Evolutionary conservation across 2,329 filamentous ascomycete species (phyloP), one percentile per base, ranked within the genome.

Genomic region (Rutstroemia sydowiana): DNA sequence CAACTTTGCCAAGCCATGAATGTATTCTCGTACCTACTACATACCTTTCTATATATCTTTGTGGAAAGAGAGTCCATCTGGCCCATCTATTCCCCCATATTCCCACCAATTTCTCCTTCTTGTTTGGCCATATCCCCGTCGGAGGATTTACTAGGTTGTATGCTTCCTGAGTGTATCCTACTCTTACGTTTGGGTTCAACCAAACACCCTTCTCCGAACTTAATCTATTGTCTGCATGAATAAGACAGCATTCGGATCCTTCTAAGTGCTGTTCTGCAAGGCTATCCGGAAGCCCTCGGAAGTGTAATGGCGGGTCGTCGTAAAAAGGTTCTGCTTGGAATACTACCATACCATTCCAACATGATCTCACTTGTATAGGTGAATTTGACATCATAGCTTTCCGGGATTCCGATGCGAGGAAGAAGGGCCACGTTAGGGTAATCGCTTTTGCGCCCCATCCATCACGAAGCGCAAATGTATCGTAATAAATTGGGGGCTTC

Each of bases 181-280:
- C 85, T 8, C 83, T 73, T 10, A 88, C 84, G 11, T 75, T 75
- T 1, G 85, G 83, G 64, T 89, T 89, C 36, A 88, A 63, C 65
- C 74, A 88, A 5, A 88, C 79, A 45, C 85, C 81, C 50, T 71
- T 59, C 40, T 59, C 48, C 8, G 16, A 18, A 2, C 52, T 43
- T 8, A 61, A 45, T 14, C 1, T 74, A 59, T 88, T 88, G 61
- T 88, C 85, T 2, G 80, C 79, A 63, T 88, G 85, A 50, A 88
- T 81, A 48, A 91, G 76, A 66, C 87, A 91, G 70, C 86, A 90
- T 68, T 91, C 87, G 13, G 81, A 86, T n/a, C 75, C 87, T 66
- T 91, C 87, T 23, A 90, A 72, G 62, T 88, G 85, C 23, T 71
- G 62, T 7, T 66, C 62, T 2, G 79, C 80, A 1, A 92, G 76